phyloP scores from a whole-genome alignment of 164 flowering plant genomes.

The Euptelea pleiosperma region DNA sequence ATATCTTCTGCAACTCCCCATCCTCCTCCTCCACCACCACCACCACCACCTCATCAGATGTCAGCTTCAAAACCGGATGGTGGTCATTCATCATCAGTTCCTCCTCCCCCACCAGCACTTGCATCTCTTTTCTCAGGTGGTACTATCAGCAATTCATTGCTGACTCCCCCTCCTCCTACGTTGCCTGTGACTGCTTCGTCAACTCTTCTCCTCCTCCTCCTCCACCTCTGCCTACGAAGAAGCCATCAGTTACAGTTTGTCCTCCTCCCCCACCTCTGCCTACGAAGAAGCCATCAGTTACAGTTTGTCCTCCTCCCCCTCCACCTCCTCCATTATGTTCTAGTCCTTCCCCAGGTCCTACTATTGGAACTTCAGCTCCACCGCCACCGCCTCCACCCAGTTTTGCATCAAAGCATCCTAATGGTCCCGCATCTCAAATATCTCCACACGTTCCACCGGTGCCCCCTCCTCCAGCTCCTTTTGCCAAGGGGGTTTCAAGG shows the following conservation, averaged over 20 bases:
- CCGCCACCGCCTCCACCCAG: constrained; percentile 37
- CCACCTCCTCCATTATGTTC: constrained; percentile 37
- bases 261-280: constrained; percentile 23
- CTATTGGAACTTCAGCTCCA: constrained; percentile 15
- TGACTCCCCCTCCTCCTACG: background rate
- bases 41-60: constrained; percentile 8
- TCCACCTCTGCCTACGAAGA: constrained; percentile 36
- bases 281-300: constrained; percentile 10
- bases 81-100: background rate
- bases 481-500: constrained; percentile 30
- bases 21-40: constrained; percentile 8
- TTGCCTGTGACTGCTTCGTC: too few species aligned
- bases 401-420: constrained; percentile 14
- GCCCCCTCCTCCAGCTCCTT: constrained; percentile 54
- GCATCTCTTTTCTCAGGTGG: background rate
- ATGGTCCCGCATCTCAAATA: constrained; percentile 18
- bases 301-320: constrained; percentile 35
- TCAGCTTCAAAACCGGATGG: background rate
- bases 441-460: constrained; percentile 34
- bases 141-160: background rate
- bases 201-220: constrained; percentile 42
- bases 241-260: constrained; percentile 2
- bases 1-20: constrained; percentile 8
- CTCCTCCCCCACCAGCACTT: constrained; percentile 11
- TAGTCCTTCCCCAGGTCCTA: constrained; percentile 10